Evolutionary conservation across 2,329 filamentous ascomycete species (phyloP).

Genomic region (Berkeleyomyces rouxiae): DNA sequence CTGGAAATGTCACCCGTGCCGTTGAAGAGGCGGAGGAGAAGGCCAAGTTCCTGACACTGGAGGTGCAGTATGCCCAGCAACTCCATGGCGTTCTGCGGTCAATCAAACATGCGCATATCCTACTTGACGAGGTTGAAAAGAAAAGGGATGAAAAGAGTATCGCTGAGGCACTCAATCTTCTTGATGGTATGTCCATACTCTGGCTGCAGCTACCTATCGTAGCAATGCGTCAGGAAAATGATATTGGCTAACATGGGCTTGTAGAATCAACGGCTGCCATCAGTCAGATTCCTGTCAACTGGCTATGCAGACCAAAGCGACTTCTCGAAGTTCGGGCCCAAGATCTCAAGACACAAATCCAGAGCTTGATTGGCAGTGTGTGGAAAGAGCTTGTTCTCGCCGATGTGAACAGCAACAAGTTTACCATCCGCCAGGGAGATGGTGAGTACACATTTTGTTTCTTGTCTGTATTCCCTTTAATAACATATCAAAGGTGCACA

Average conservation of each 20-base stretch:
- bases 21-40: constrained; percentile 37
- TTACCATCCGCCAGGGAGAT: constrained; percentile 33
- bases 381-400: constrained; percentile 55
- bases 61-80: constrained; percentile 42
- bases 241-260: neutral
- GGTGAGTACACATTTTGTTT: neutral
- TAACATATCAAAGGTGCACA: constrained; percentile 27
- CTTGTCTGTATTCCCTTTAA: neutral
- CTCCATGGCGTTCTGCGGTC: constrained; percentile 33
- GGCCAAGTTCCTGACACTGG: constrained; percentile 38
- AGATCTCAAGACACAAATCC: constrained; percentile 48
- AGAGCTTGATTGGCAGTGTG: constrained; percentile 47
- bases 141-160: constrained; percentile 38
- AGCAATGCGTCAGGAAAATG: neutral
- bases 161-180: constrained; percentile 37
- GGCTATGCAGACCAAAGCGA: constrained; percentile 43
- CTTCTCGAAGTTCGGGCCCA: constrained; percentile 49
- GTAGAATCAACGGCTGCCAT: constrained; percentile 41
- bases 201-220: neutral
- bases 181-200: constrained; percentile 31
- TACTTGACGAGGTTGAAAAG: constrained; percentile 45
- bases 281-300: constrained; percentile 41
- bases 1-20: constrained; percentile 34
- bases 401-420: constrained; percentile 35
- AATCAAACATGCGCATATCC: constrained; percentile 40